Evolutionary conservation across 1,284 basidiomycete species (phyloP), one percentile per base, ranked within the genome.

Genomic region (Heterobasidion occidentale): DNA sequence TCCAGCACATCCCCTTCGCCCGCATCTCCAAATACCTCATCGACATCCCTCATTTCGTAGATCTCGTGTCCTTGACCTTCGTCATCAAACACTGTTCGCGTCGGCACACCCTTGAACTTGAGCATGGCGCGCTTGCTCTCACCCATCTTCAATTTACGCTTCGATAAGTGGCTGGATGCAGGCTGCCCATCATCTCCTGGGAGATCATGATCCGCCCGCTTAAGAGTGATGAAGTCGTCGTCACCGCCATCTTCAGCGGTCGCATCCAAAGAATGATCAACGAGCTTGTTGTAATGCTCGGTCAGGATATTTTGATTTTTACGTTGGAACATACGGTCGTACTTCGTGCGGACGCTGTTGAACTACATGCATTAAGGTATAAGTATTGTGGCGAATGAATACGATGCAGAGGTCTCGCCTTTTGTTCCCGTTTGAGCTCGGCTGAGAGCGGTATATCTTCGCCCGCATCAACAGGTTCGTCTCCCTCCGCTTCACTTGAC

Each of bases 271-370:
- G 62, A 52, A 57, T 88, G 87, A 58, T 92, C 89, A 55, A 98
- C 77, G 52, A 99, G 85, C 65, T 93, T 94, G 57, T 78, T 80
- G 73, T 98, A 98, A 70, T 98, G 95, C 60, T 88, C 83, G 0
- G 94, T 94, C 17, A 98, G 81, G 54, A 98, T 89, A 62, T 86
- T 90, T 71, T 98, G 95, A 70, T 98, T 98, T 71, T 92, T 95
- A 58, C 96, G 86, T 67, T 92, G 90, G 67, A 99, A 99, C 93
- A 99, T 98, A 54, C 94, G 85, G 70, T 99, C 97, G 70, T 98
- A 98, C 74, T 97, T 98, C 5, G 97, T 98, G 56, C 92, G 82
- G 0, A 94, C 88, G 20, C 67, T 48, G 38, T 46, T 53, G 2
- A 33, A 11, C 55, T 52, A 17, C 14, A 27, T 6, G 27, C 27